Evolutionary conservation across 2,329 filamentous ascomycete species (phyloP).

Genomic region (Venturia carpophila): DNA sequence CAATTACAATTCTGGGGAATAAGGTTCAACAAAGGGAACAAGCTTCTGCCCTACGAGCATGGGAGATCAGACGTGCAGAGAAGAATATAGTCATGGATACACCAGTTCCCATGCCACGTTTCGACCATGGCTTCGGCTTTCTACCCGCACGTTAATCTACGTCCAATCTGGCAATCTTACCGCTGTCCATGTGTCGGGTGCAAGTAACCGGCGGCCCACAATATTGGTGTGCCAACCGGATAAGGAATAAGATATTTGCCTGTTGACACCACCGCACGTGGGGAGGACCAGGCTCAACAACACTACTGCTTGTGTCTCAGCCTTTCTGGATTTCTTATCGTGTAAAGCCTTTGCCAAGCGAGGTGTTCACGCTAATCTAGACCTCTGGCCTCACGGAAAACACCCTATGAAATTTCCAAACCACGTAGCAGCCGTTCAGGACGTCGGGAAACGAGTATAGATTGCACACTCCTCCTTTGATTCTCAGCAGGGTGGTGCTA

Average conservation of each 20-base stretch:
- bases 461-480: not conserved
- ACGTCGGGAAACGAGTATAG: not conserved
- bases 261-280: not conserved
- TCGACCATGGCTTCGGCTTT: not conserved
- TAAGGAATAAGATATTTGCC: not conserved
- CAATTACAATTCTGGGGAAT: not conserved
- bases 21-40: not conserved
- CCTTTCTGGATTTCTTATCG: constrained; percentile 6
- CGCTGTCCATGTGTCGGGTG: not conserved
- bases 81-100: not conserved
- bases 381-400: not conserved
- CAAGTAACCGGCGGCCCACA: not conserved
- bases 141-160: not conserved
- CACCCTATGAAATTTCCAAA: not conserved
- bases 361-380: constrained; percentile 6
- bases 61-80: not conserved
- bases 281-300: not conserved
- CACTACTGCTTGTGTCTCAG: not conserved
- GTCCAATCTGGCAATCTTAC: not conserved
- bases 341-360: not conserved
- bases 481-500: not conserved
- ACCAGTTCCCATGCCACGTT: not conserved
- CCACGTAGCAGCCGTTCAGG: not conserved
- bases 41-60: not conserved
- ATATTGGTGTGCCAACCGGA: not conserved